Conservation (phyloP, 208 protist genomes). For the Trypanosoma theileri region DNA sequence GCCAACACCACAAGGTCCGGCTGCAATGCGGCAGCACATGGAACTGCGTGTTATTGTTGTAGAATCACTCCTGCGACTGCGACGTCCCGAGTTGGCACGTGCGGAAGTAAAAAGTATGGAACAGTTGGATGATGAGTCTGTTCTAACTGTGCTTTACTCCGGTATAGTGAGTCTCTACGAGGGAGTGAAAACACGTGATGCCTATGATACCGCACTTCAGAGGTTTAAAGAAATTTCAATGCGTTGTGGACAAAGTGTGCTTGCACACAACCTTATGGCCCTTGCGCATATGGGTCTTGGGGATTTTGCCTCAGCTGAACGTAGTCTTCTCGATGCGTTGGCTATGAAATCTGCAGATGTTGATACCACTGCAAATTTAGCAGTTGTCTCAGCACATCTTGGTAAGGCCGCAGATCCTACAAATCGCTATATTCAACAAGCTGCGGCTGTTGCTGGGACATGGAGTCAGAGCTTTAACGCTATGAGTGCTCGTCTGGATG, state of each 20-base stretch:
- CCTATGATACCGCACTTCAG: conserved; percentile 44
- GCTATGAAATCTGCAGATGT: conserved; percentile 61
- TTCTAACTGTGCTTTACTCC: conserved; percentile 64
- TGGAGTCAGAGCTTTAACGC: conserved; percentile 43
- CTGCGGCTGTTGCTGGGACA: conserved; percentile 25
- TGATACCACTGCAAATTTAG: conserved; percentile 81
- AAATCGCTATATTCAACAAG: conserved; percentile 67
- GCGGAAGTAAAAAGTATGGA: conserved; percentile 77
- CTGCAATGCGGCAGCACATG: conserved; percentile 33
- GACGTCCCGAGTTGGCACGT: conserved; percentile 73
- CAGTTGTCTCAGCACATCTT: conserved; percentile 50
- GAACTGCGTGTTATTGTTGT: conserved; percentile 67
- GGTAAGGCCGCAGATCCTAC: conserved; percentile 51
- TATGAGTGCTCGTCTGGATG: conserved; percentile 43
- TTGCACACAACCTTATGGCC: conserved; percentile 76
- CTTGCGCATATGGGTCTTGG: conserved; percentile 67
- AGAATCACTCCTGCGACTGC: conserved; percentile 68
- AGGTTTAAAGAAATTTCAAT: conserved; percentile 75
- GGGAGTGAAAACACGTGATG: conserved; percentile 36
- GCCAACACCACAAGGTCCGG: conserved; percentile 27
- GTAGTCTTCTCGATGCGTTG: conserved; percentile 70
- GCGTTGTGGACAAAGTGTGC: conserved; percentile 67
- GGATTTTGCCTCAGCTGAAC: conserved; percentile 70
- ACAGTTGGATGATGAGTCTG: conserved; percentile 78
- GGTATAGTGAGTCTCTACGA: conserved; percentile 66